Conservation (phyloP, 345 rosid genomes). For the Odontarrhena argentea region DNA sequence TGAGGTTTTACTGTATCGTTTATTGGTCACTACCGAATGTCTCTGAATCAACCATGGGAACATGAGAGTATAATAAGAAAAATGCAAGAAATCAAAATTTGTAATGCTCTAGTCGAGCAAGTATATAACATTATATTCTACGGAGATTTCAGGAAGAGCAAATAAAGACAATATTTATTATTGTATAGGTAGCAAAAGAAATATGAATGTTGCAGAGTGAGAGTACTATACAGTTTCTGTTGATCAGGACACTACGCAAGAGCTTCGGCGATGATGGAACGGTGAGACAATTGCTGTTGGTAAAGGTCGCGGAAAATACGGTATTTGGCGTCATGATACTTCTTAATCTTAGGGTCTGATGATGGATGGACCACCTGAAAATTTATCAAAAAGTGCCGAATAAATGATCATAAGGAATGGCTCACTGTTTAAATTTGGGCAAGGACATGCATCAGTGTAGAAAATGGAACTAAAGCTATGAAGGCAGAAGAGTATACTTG, state of each 20-base stretch:
- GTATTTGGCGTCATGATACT: conserved; percentile 92
- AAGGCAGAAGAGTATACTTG: conserved; percentile 49
- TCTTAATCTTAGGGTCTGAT: conserved; percentile 71
- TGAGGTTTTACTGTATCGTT: no score
- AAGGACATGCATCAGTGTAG: not conserved
- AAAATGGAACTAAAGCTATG: not conserved
- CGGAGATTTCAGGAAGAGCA: conserved; percentile 1
- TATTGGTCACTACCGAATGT: no score
- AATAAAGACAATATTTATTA: not conserved
- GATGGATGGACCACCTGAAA: conserved; percentile 82
- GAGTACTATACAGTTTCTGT: conserved; percentile 21
- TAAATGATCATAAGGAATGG: not conserved
- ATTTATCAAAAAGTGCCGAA: not conserved
- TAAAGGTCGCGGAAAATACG: conserved; percentile 71
- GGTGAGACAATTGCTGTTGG: conserved; percentile 74
- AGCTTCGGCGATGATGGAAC: conserved; percentile 70
- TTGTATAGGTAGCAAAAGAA: conserved; percentile 3
- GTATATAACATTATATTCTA: not conserved
- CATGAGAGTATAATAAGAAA: not conserved
- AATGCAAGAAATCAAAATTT: not conserved
- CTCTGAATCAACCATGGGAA: not conserved
- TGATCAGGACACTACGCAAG: conserved; percentile 44
- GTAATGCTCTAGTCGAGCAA: not conserved
- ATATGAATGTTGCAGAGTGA: conserved; percentile 17
- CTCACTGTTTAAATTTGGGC: no score